Conservation (phyloP, 306 rosid species). For the Dalbergia cochinchinensis region DNA sequence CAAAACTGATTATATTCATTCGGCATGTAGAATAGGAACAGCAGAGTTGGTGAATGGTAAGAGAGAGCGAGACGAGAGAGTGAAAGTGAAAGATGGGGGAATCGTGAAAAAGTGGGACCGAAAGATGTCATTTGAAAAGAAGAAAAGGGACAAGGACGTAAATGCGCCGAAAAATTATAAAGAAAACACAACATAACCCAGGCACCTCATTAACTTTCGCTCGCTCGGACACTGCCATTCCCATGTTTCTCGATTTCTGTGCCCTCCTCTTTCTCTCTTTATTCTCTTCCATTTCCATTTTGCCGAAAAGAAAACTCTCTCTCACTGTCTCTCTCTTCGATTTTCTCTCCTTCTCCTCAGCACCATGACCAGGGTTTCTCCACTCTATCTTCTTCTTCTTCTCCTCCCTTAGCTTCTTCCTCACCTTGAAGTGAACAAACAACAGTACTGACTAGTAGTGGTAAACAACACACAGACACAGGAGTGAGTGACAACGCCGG, state of each 20-base stretch:
- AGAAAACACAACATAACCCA: neutral
- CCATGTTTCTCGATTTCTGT: slow-evolving; percentile 66
- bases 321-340: neutral
- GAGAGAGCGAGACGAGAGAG: neutral
- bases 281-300: neutral
- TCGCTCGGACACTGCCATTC: slow-evolving; percentile 33
- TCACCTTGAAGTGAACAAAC: neutral
- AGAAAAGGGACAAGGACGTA: slow-evolving; percentile 79
- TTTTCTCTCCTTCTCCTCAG: neutral
- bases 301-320: neutral
- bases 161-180: slow-evolving; percentile 68
- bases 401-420: neutral
- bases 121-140: slow-evolving; percentile 63
- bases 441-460: neutral
- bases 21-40: too few relatives aligned
- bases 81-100: neutral
- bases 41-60: slow-evolving; percentile 30
- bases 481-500: neutral
- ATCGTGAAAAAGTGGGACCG: slow-evolving; percentile 43
- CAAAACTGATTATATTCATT: too few relatives aligned
- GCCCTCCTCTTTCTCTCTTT: slow-evolving; percentile 25
- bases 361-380: slow-evolving; percentile 46
- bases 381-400: neutral
- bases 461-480: slow-evolving; percentile 3
- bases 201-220: neutral